phyloP scores from a whole-genome alignment of 179 eudicot species.

The Vitellaria paradoxa region DNA sequence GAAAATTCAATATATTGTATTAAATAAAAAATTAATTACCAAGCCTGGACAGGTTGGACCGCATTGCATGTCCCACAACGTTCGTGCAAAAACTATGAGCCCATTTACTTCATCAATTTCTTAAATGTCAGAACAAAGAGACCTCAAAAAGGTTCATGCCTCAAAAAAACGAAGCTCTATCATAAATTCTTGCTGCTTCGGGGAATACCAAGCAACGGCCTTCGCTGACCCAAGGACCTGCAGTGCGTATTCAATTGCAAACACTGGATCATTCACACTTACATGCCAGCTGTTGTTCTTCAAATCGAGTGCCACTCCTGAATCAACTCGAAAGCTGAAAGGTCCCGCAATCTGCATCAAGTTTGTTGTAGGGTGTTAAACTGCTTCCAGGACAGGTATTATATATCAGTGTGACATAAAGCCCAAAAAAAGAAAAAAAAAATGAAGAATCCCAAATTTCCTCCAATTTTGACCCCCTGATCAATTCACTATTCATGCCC shows the following conservation, averaged over 20 bases:
- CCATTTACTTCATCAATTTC: neutral
- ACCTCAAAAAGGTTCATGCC: slow-evolving; percentile 24
- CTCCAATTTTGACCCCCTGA: neutral
- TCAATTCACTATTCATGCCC: neutral
- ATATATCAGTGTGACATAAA: slow-evolving; percentile 7
- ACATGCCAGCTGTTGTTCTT: slow-evolving; percentile 41
- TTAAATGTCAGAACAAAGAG: neutral
- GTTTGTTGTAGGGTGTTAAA: neutral
- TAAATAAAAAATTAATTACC: neutral
- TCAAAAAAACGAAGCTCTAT: slow-evolving; percentile 89
- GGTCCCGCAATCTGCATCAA: slow-evolving; percentile 81
- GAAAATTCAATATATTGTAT: neutral
- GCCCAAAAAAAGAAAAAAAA: neutral
- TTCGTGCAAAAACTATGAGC: neutral
- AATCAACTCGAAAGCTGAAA: slow-evolving; percentile 76
- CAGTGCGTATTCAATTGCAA: slow-evolving; percentile 78
- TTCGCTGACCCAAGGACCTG: slow-evolving; percentile 84
- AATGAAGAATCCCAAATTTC: neutral
- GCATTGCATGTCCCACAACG: neutral
- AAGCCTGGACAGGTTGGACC: neutral
- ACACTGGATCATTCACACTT: slow-evolving; percentile 54
- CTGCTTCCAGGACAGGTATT: neutral
- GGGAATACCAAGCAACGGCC: slow-evolving; percentile 90
- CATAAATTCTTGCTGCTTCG: slow-evolving; percentile 78
- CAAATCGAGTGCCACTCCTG: slow-evolving; percentile 50